phyloP scores from a whole-genome alignment of 1,284 basidiomycete species.

The Bondarzewia mesenterica region DNA sequence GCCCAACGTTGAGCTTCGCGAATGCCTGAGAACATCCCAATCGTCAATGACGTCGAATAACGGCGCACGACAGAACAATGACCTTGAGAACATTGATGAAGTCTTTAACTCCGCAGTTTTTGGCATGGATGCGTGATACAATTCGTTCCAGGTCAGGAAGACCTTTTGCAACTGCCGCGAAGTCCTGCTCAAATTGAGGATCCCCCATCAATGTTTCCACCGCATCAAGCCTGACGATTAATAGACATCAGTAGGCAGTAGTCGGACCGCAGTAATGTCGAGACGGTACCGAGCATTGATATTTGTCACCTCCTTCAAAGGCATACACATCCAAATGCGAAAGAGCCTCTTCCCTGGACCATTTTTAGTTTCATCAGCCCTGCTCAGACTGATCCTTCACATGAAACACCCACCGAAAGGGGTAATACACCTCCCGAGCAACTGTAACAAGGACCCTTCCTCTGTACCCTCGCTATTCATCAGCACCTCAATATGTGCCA shows the following conservation, averaged over 20 bases:
- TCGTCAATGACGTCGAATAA: neutral
- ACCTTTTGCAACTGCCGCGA: conserved; percentile 68
- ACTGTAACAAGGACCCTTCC: conserved; percentile 79
- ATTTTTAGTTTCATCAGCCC: neutral
- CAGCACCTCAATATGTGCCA: conserved; percentile 89
- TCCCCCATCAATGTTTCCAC: conserved; percentile 83
- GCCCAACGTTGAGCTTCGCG: conserved; percentile 58
- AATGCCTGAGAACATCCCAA: conserved; percentile 53
- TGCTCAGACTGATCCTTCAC: no score
- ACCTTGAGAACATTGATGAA: conserved; percentile 79
- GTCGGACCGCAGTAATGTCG: conserved; percentile 9
- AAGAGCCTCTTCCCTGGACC: conserved; percentile 79
- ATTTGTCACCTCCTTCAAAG: conserved; percentile 68
- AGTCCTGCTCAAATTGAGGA: conserved; percentile 67
- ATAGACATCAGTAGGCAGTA: conserved; percentile 1
- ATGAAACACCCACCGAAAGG: conserved; percentile 70
- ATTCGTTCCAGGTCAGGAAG: conserved; percentile 91
- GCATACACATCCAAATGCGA: conserved; percentile 90
- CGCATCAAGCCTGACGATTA: conserved; percentile 67
- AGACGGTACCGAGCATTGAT: conserved; percentile 90
- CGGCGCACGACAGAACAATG: conserved; percentile 17
- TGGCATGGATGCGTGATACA: conserved; percentile 89
- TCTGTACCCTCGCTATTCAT: conserved; percentile 88
- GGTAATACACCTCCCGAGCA: conserved; percentile 81
- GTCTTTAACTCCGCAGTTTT: conserved; percentile 78